Conservation (phyloP, 2,329 filamentous ascomycete genomes). For the Coniochaeta sp. region DNA sequence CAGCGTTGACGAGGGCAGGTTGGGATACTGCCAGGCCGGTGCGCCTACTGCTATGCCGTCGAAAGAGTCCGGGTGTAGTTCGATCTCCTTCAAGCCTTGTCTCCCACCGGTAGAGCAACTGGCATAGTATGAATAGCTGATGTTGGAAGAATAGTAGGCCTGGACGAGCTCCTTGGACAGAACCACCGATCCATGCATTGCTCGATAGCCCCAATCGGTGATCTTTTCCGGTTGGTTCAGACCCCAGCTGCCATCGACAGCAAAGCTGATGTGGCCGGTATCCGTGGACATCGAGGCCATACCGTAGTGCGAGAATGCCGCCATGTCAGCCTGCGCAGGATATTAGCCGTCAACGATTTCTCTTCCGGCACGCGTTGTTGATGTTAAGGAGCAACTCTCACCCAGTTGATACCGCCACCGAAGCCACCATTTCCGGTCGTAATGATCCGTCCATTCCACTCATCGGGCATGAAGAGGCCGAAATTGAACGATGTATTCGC, state of each 20-base stretch:
- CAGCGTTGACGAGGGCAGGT: slow-evolving; percentile 34
- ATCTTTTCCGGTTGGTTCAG: slow-evolving; percentile 24
- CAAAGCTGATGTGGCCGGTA: slow-evolving; percentile 31
- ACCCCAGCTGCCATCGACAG: slow-evolving; percentile 28
- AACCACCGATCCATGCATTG: slow-evolving; percentile 39
- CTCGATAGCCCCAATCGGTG: slow-evolving; percentile 30
- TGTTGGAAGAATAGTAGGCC: slow-evolving; percentile 35
- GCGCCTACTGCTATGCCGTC: slow-evolving; percentile 46
- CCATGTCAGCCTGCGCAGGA: slow-evolving; percentile 10
- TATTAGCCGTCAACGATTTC: neutral
- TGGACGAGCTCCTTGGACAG: slow-evolving; percentile 38
- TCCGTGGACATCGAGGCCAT: slow-evolving; percentile 35
- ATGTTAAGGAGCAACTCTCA: neutral
- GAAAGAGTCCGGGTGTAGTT: slow-evolving; percentile 46
- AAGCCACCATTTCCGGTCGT: slow-evolving; percentile 24
- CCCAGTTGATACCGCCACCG: slow-evolving; percentile 26
- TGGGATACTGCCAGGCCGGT: slow-evolving; percentile 41
- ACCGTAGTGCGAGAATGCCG: slow-evolving; percentile 24
- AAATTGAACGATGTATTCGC: slow-evolving; percentile 21
- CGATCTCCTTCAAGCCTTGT: slow-evolving; percentile 46
- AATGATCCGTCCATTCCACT: slow-evolving; percentile 25
- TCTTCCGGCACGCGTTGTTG: no score
- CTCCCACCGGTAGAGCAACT: slow-evolving; percentile 52
- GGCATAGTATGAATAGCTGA: slow-evolving; percentile 42
- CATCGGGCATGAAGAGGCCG: slow-evolving; percentile 23